phyloP scores from a whole-genome alignment of 352 stramenopile genomes.

The Globisporangium iwayamae region DNA sequence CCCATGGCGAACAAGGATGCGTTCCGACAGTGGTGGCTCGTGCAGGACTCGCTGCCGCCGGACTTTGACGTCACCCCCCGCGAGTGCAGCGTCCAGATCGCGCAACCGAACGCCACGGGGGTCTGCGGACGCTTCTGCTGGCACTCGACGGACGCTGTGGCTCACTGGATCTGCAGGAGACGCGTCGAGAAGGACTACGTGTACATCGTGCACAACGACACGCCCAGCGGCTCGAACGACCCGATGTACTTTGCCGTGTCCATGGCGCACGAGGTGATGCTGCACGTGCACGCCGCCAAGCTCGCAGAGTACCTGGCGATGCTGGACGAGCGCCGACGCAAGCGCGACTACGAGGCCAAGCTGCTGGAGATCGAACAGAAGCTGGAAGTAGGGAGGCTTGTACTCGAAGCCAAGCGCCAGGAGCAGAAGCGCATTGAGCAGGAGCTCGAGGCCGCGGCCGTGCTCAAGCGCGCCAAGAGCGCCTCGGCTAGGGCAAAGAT shows the following conservation, averaged over 20 bases:
- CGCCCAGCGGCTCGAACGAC: constrained; percentile 34
- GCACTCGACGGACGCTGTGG: constrained; percentile 41
- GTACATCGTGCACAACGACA: constrained; percentile 47
- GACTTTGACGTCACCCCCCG: constrained; percentile 46
- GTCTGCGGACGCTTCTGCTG: constrained; percentile 65
- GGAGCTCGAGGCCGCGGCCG: constrained; percentile 38
- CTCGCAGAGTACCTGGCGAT: constrained; percentile 41
- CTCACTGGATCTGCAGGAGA: constrained; percentile 31
- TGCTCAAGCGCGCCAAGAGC: constrained; percentile 12
- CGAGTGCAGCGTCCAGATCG: constrained; percentile 44
- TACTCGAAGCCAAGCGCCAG: constrained; percentile 54
- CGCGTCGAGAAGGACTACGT: constrained; percentile 53
- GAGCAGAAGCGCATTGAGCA: constrained; percentile 63
- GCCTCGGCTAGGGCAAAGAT: constrained; percentile 17
- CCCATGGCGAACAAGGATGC: constrained; percentile 32
- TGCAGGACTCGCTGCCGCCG: constrained; percentile 23
- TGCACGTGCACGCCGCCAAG: constrained; percentile 37
- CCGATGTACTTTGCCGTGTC: constrained; percentile 42
- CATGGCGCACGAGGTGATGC: constrained; percentile 57
- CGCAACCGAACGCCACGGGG: constrained; percentile 49
- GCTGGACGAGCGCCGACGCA: constrained; percentile 34
- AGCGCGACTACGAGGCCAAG: constrained; percentile 52
- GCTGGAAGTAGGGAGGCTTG: constrained; percentile 47
- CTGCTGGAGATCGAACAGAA: constrained; percentile 64
- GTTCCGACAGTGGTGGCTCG: constrained; percentile 51